phyloP scores from a whole-genome alignment of 805 yeast species.

The Ogataea pilisensis region DNA sequence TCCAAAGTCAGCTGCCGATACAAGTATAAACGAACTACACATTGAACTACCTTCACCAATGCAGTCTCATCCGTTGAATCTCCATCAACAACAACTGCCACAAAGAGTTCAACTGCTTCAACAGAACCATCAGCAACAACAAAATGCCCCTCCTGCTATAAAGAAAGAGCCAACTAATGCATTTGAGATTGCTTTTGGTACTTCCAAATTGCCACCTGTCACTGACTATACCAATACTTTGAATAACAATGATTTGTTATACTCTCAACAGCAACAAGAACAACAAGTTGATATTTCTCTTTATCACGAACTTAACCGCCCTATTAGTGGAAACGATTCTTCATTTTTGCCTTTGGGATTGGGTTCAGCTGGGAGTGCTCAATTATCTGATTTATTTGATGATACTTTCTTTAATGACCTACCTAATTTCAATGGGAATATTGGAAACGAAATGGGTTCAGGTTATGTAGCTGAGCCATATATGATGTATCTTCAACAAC shows the following conservation, averaged over 20 bases:
- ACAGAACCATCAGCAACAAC: background rate
- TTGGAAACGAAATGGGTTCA: slow-evolving; percentile 11
- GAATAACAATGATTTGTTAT: slow-evolving; percentile 6
- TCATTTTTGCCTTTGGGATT: background rate
- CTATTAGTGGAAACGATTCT: background rate
- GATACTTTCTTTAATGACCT: slow-evolving; percentile 31
- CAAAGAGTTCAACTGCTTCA: background rate
- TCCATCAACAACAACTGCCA: slow-evolving; percentile 7
- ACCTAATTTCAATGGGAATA: slow-evolving; percentile 23
- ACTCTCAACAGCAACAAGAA: slow-evolving; percentile 8
- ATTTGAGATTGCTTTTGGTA: slow-evolving; percentile 34
- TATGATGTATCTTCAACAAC: slow-evolving; percentile 5
- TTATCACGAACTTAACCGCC: slow-evolving; percentile 7
- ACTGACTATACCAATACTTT: slow-evolving; percentile 25
- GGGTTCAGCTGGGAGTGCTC: background rate
- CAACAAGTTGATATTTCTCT: slow-evolving; percentile 7
- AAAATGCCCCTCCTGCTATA: slow-evolving; percentile 6
- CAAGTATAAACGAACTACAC: background rate
- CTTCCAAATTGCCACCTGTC: slow-evolving; percentile 33
- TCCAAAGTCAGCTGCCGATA: slow-evolving; percentile 11
- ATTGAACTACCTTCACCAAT: slow-evolving; percentile 2
- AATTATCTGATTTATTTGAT: slow-evolving; percentile 29
- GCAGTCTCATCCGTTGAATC: slow-evolving; percentile 5
- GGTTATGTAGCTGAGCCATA: slow-evolving; percentile 4
- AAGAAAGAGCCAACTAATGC: slow-evolving; percentile 27